phyloP scores from a whole-genome alignment of 2,329 filamentous ascomycete species.

The Stachybotrys elegans region DNA sequence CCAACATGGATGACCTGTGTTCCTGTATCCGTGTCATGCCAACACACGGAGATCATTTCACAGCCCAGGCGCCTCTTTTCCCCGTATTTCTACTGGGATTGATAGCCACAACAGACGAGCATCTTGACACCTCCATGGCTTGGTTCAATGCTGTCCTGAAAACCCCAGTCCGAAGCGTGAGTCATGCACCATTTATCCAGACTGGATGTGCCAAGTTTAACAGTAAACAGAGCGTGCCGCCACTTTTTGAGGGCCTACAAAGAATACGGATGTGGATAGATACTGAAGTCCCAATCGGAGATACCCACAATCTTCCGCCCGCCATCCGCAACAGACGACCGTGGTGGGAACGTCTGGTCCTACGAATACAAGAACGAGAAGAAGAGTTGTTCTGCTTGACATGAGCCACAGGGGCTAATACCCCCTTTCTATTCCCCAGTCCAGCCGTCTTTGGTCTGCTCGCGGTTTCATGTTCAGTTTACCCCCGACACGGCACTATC shows the following conservation, averaged over 20 bases:
- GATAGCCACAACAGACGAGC: constrained; percentile 22
- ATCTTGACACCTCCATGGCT: constrained; percentile 20
- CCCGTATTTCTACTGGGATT: constrained; percentile 36
- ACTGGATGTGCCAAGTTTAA: constrained; percentile 7
- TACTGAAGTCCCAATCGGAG: constrained; percentile 14
- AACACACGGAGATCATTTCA: constrained; percentile 33
- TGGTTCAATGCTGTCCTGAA: constrained; percentile 33
- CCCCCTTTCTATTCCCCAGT: no score
- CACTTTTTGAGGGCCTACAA: constrained; percentile 26
- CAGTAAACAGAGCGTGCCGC: constrained; percentile 31
- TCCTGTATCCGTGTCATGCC: constrained; percentile 34
- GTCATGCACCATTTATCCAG: constrained; percentile 11
- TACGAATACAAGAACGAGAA: constrained; percentile 23
- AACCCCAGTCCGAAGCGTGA: constrained; percentile 34
- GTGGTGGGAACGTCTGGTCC: constrained; percentile 37
- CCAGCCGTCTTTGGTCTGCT: neutral
- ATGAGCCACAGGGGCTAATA: no score
- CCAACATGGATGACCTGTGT: constrained; percentile 25
- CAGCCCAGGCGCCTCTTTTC: constrained; percentile 35
- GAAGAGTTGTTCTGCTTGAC: constrained; percentile 33
- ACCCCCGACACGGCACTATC: constrained; percentile 33
- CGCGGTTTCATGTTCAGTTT: no score
- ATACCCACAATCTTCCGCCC: constrained; percentile 10
- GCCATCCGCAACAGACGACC: constrained; percentile 22
- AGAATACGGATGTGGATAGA: constrained; percentile 31